Base-by-base conservation (phyloP, 2,329 filamentous ascomycete species). In the Ceratocystis destructans region DNA sequence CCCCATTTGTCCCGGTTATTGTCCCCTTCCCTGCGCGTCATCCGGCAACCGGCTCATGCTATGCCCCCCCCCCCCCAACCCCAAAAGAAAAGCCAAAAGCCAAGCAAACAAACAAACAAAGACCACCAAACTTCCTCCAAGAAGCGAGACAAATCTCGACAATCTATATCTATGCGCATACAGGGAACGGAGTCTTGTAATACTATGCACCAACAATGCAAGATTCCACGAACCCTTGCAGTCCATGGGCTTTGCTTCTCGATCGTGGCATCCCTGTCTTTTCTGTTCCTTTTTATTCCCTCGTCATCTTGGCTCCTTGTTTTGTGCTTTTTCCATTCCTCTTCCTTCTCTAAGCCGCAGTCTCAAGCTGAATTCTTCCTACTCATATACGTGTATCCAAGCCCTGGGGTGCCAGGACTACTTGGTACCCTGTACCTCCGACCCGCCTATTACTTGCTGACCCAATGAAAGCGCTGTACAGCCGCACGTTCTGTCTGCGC, bases 401-500 rank as follows among this genome's bases (percentile, higher is more conserved):
- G 37, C 46, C 46, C 48, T 25, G 12, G 15, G 20, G 48, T 53
- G 48, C 48, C 55, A 59, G 55, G 31, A 59, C 28, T 59, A 59
- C 48, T 53, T 53, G 25, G 48, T 37, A 59, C 55, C 53, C 55
- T 59, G 55, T 31, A 33, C 55, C 31, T 31, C n/a, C 28, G 31
- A 20, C 3, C 28, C 31, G 55, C n/a, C 55, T 41, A 59, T 37
- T 20, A 31, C 37, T 41, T 37, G 25, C 28, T 28, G 48, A n/a
- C 55, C 55, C 55, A 45, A 45, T 45, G 25, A 45, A 17, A 28
- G 22, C 41, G 8, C 61, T 62, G 37, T 62, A 45, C 61, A 28
- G 37, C 61, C 44, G 17, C 37, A 46, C 61, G 37, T 62, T 62
- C 61, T n/a, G 22, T 48, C 37, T 59, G 55, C 55, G 55, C 55